Evolutionary conservation across 164 flowering plant species (phyloP), one percentile per base, ranked within the genome.

Genomic region (Chimonanthus salicifolius): DNA sequence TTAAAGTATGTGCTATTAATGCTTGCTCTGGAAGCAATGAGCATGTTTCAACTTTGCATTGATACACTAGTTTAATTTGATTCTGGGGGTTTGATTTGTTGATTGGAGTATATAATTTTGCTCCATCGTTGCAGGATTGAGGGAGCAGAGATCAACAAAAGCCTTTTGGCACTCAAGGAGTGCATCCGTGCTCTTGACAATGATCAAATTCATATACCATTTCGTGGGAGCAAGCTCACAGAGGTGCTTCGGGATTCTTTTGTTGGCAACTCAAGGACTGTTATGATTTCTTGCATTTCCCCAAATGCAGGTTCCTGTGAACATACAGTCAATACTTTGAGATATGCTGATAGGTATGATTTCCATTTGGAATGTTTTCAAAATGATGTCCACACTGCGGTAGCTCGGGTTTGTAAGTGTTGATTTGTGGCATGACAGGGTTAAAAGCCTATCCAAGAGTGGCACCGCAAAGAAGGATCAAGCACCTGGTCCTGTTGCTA

Each of bases 161-260:
- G 99, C 79, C 95, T 96, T 76, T 81, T 96, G 85, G 99, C 99
- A 67, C 88, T 96, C 16, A 96, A 96, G 83, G 99, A 96, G 85
- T 96, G 99, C 77, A 96, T 96, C 60, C 98, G 99, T 80, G 99
- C 99, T 78, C 89, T 96, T 80, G 99, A 96, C 85, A 96, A 96
- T 88, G 99, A 96, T 76, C 98, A 96, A 79, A 83, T 90, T 74
- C 99, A 96, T 80, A 96, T 96, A 72, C 99, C 99, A 75, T 96
- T 96, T 78, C 98, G 99, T 71, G 99, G 99, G 71, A 96, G 99
- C 88, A 96, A 96, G 84, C 94, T 96, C 71, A 96, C 99, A 16
- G 99, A 96, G 83, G 99, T 96, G 77, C 97, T 96, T 45, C 97
- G 99, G 60, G 99, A 96, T 81, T 96, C 99, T 70, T 96, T 96